Base-by-base conservation (phyloP, 768 basidiomycete genomes). In the Boletus patriciae region DNA sequence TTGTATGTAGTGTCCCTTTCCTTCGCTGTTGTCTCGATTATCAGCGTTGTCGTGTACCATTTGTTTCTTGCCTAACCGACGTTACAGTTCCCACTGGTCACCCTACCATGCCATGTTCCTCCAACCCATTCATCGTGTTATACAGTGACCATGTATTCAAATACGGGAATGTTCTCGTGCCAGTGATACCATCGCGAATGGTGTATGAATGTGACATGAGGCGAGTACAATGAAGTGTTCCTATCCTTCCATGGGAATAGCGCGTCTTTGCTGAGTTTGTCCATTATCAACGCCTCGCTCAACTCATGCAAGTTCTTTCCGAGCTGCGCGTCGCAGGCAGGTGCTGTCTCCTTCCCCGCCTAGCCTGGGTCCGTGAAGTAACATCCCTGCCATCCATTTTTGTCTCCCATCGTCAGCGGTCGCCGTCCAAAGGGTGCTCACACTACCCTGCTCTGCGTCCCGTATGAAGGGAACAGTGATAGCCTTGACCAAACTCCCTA, bases 371-470 rank as follows among this genome's bases (percentile, higher is more conserved):
- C 42, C 18, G 60, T 64, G 50, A 70, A 65, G 57, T 72, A 67
- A 47, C 53, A 55, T 11, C 68, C 69, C 52, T 70, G 61, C 57
- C 62, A 71, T 38, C 46, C 51, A 42, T 66, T 51, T 31, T 45
- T 38, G 33, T 54, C 50, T n/a, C 27, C 37, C 52, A 4, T 55
- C 42, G 7, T 55, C 53, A n/a, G 36, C 18, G 36, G 72, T 73
- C 31, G 70, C 72, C 9, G 72, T 67, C 67, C 68, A 74, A 34
- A 73, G 63, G 31, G 70, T 66, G 53, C 66, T 66, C 21, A 59
- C 44, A 29, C 65, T 65, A 19, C 62, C 70, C 48, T 69, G 60
- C 25, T 62, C 65, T 11, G 70, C 64, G 29, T 51, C 57, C 47
- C 65, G 66, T 65, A 70, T 71, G 62, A 70, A 67, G 12, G 68